These are phyloP conservation scores for Cryptosporidium tyzzeri DNA, from an alignment of 169 alveolate species.

Conservation along the genomic window DNA sequence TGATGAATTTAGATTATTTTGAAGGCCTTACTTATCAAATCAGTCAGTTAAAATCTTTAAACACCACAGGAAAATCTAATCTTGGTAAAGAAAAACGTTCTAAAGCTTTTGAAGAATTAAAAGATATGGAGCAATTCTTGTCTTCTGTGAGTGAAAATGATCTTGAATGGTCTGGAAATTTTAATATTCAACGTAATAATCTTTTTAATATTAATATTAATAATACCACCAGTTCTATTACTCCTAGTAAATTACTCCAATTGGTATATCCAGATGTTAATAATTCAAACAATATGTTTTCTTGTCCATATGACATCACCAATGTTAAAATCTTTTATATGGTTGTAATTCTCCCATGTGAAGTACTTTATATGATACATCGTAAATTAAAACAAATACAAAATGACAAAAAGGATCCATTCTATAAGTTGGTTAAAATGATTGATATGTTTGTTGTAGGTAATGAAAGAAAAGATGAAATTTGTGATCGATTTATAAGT, in stretches of 20 bases:
- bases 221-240: slow-evolving; percentile 14
- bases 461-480: slow-evolving; percentile 45
- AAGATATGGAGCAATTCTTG: slow-evolving; percentile 65
- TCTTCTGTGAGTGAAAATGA: slow-evolving; percentile 60
- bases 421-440: slow-evolving; percentile 28
- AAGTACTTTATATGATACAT: slow-evolving; percentile 22
- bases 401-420: background rate
- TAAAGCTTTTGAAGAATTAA: slow-evolving; percentile 9
- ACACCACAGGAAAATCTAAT: background rate
- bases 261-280: slow-evolving; percentile 50
- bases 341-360: slow-evolving; percentile 50
- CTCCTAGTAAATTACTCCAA: slow-evolving; percentile 45
- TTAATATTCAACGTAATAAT: background rate
- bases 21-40: slow-evolving; percentile 59
- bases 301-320: slow-evolving; percentile 66
- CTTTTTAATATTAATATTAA: slow-evolving; percentile 11
- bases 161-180: slow-evolving; percentile 56
- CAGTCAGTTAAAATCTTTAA: slow-evolving; percentile 33
- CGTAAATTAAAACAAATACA: slow-evolving; percentile 2
- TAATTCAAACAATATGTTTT: slow-evolving; percentile 35
- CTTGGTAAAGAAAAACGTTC: background rate
- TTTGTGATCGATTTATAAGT: slow-evolving; percentile 51
- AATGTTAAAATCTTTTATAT: slow-evolving; percentile 47
- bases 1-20: slow-evolving; percentile 59
- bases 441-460: slow-evolving; percentile 57